phyloP scores from a whole-genome alignment of 1,284 basidiomycete species.

The Tremellales sp. region DNA sequence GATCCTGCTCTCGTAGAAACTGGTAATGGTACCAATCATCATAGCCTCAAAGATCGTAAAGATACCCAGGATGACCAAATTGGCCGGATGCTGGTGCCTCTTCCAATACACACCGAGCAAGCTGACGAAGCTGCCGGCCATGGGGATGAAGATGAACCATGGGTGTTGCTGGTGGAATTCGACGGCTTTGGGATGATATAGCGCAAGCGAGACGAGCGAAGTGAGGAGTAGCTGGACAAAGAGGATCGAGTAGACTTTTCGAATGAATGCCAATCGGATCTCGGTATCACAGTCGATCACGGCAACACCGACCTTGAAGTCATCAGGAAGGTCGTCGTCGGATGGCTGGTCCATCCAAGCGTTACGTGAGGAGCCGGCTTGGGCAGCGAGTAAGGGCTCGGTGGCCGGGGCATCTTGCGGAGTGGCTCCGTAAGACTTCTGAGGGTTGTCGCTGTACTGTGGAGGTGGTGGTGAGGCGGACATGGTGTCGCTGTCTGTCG shows the following conservation, averaged over 20 bases:
- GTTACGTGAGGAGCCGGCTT: slow-evolving; percentile 20
- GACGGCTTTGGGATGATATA: slow-evolving; percentile 29
- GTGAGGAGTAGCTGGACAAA: slow-evolving; percentile 43
- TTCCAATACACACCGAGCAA: slow-evolving; percentile 46
- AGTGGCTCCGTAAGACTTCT: slow-evolving; percentile 31
- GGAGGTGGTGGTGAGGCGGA: slow-evolving; percentile 31
- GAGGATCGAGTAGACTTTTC: slow-evolving; percentile 47
- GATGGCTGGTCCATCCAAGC: slow-evolving; percentile 44
- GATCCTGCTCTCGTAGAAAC: slow-evolving; percentile 43
- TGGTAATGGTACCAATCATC: slow-evolving; percentile 50
- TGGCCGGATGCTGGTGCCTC: slow-evolving; percentile 48
- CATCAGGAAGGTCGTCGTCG: slow-evolving; percentile 43
- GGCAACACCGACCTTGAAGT: slow-evolving; percentile 47
- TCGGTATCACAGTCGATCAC: slow-evolving; percentile 46
- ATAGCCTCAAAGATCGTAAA: slow-evolving; percentile 52
- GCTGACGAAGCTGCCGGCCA: slow-evolving; percentile 43
- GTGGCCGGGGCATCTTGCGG: slow-evolving; percentile 12
- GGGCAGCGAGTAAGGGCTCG: slow-evolving; percentile 29
- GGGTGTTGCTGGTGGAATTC: slow-evolving; percentile 40
- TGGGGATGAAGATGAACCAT: slow-evolving; percentile 45
- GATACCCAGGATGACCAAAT: slow-evolving; percentile 52
- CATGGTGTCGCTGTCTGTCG: too few species aligned
- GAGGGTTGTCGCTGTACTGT: slow-evolving; percentile 23
- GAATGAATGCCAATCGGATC: slow-evolving; percentile 47
- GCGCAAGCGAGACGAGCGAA: slow-evolving; percentile 23